Base-by-base conservation (phyloP, 2,329 filamentous ascomycete species). In the Dactylellina leptospora region DNA sequence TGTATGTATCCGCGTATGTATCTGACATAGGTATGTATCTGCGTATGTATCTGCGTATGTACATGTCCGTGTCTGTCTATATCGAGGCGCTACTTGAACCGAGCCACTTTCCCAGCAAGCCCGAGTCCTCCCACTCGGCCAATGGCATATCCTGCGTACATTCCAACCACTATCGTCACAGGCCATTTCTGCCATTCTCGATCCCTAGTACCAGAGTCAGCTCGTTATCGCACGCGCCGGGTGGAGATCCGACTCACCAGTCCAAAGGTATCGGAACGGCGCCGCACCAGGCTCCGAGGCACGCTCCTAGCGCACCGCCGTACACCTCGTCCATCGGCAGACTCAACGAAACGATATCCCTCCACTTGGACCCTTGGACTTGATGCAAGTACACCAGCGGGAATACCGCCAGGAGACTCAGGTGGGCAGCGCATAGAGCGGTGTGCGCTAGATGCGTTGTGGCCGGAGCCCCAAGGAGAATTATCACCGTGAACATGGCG, bases 101-200 rank as follows among this genome's bases (percentile, higher is more conserved):
- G 36, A n/a, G 59, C 53, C 10, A 59, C 47, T 74, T 78, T 79
- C 4, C 83, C 83, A 74, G 80, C 82, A 33, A 82, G 77, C 66
- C 83, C 36, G 27, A 80, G 80, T 10, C 88, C 87, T 16, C 87
- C 74, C 61, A 86, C 77, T 78, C 90, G 88, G 0, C 92, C 92
- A 10, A 91, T 75, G 0, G 86, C 83, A 79, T 90, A 92, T 0
- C 95, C 95, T 4, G 86, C 81, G 80, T 96, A 97, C 16, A 90
- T 84, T 1, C 95, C 95, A 1, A 86, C 87, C 3, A 97, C 81
- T 68, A 99, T 90, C 0, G 95, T 99, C 50, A 97, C 89, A 0
- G 95, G 95, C 90, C 93, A 99, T 80, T 89, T 91, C 85, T 99
- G 95, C 95, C 95, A 99, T 76, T 96, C 92, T n/a, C 95, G 88